Evolutionary conservation across 108 stramenopile species (phyloP), one percentile per base, ranked within the genome.

Genomic region (Chaetoceros tenuissimus): DNA sequence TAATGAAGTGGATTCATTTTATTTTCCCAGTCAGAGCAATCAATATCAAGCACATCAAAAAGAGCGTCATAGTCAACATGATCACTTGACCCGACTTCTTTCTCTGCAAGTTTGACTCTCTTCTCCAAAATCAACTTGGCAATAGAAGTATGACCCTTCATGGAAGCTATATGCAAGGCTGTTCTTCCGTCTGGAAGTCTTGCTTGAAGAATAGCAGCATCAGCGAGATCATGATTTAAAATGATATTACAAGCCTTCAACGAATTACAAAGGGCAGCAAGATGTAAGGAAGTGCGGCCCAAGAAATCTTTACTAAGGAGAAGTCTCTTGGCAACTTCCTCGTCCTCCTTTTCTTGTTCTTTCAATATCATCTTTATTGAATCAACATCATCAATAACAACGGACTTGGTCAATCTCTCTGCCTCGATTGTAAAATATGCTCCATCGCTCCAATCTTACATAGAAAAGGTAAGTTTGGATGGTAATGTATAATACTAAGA

Each of bases 381-480:
- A n/a, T n/a, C n/a, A n/a, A n/a, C n/a, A n/a, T n/a, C n/a, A n/a
- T n/a, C n/a, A n/a, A n/a, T n/a, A n/a, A n/a, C n/a, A 1, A 25
- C 28, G 46, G 59, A 45, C 46, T 28, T n/a, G 16, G 48, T 60
- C 13, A 68, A 34, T 17, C 26, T 51, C 3, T 51, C 59, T 19
- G 60, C 54, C 16, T 10, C 30, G 18, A n/a, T 13, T 18, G 31
- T 20, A 24, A 62, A 54, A 22, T 68, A 68, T 17, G 67, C 61
- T 21, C 67, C 67, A 18, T 28, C 31, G 5, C 30, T 62, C 67
- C 67, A 68, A 19, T 68, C 60, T n/a, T n/a, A n/a, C n/a, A n/a
- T n/a, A n/a, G n/a, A n/a, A n/a, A n/a, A n/a, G n/a, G n/a, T n/a
- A n/a, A n/a, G n/a, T n/a, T n/a, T n/a, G n/a, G n/a, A n/a, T n/a